Evolutionary conservation across 352 stramenopile genomes (phyloP), one percentile per base, ranked within the genome.

Genomic region (Globisporangium cederbergense): DNA sequence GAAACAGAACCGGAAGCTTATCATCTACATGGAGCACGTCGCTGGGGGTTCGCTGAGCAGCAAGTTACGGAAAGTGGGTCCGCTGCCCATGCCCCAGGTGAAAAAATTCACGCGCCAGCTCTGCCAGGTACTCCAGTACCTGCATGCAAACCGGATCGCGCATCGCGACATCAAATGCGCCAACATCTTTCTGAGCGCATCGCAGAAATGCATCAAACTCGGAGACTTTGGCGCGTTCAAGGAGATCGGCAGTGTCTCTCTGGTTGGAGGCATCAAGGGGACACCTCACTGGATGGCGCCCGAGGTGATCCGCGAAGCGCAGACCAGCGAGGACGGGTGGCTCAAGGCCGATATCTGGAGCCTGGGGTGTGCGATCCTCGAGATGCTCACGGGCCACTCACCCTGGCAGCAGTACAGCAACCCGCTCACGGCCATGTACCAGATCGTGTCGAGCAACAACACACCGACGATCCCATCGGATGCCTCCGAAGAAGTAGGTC

Each of bases 241-340:
- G 70, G 72, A 89, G 49, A 72, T 90, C 16, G 82, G 82, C 20
- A 83, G 72, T 18, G 72, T 76, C 3, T 92, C 80, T 34, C 71
- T 96, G 14, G 76, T 93, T 3, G 80, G 76, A 5, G 88, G 89
- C 0, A 65, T 97, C 32, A 96, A 96, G 64, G 90, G 92, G 1
- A 97, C 92, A 2, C 88, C 90, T 0, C 89, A 94, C 38, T 98
- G 90, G 90, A 98, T 97, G 89, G 91, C 92, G 0, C 92, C 91
- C 0, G 92, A 97, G 53, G 83, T 98, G 11, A 97, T 97, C 51
- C 68, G 77, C 22, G 77, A 86, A 51, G 66, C 87, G 64, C 68
- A 81, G 2, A 75, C 64, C 5, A 81, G 60, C 53, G 71, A 83
- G 34, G 80, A 89, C 49, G 76, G 81, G 20, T 97, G 91, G 91